Evolutionary conservation across 805 yeast genomes (phyloP), one percentile per base, ranked within the genome.

Genomic region (Nematodospora valgi): DNA sequence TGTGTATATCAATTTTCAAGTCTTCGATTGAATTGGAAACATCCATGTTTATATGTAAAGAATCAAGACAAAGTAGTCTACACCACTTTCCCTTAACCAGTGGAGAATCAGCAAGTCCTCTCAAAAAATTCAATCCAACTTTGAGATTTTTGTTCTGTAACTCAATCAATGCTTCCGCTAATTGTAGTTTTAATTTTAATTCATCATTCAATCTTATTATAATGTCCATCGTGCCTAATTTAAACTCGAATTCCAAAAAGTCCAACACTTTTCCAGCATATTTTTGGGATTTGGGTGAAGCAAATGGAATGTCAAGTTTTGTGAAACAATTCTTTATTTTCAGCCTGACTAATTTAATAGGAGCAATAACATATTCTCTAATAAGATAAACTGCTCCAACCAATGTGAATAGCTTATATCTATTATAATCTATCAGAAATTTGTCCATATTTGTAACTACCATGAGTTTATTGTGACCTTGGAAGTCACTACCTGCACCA

Each of bases 91-190:
- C 64, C 2, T 62, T 55, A 2, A 62, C 42, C 0, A 69, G 58
- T 1, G 83, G 80, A 0, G 82, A 77, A 33, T 74, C 76, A 1
- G 74, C 74, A 39, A 78, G 62, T 4, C 72, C 35, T 32, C 83
- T 57, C 3, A 63, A 34, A 31, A 65, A 59, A 6, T 49, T 46
- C 21, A 49, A 44, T 5, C 32, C 30, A 2, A 62, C 12, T 4
- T 19, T 23, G 5, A 45, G 4, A 2, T 24, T 26, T 16, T 32
- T 29, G 4, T 45, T 22, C 14, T 27, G 26, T 5, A 42, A 30
- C 5, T 10, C 24, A 2, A 46, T 21, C 11, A 20, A 6, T 11
- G 20, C n/a, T 13, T 35, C 20, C 13, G 23, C 15, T 0, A 64
- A 18, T 43, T 80, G 84, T 1, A 76, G 8, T 44, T 70, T 70